Evolutionary conservation across 306 rosid genomes (phyloP), one percentile per base, ranked within the genome.

Genomic region (Malus sieversii): DNA sequence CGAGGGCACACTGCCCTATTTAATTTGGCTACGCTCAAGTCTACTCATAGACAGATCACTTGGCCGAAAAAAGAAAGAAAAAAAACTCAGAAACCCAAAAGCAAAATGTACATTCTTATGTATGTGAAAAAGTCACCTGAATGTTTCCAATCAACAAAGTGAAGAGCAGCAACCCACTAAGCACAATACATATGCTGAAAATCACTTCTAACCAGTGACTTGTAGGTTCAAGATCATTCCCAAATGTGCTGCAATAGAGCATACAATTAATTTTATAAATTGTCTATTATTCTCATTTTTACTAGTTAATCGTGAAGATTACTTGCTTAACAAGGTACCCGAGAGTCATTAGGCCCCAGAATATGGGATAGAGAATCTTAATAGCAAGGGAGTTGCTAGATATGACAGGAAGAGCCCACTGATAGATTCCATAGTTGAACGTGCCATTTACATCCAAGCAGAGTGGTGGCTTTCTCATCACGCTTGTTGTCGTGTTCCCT

Each of bases 311-410:
- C 55, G 12, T 1, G 0, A 18, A 52, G 40, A 2, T 53, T 48
- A 13, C 66, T 72, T 64, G 61, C 35, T 65, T 23, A 68, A 2
- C 2, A 79, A 75, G 23, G 69, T 84, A 95, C 99, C 99, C 90
- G 76, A 96, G 99, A 73, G 97, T 87, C 98, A 96, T 89, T 84
- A 96, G 81, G 58, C 99, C 99, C 99, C 99, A 96, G 78, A 96
- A 96, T 46, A 96, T 96, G 78, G 99, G 98, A 82, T 96, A 96
- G 22, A 96, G 97, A 82, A 92, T 89, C 90, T 96, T 96, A 29
- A 96, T 95, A 25, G 96, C 82, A 53, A 90, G 44, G 0, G 99
- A 96, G 62, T 96, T 89, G 84, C 99, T 92, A 33, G 99, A 96
- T 63, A 96, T 92, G 78, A 96, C 98, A 1, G 99, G 99, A 78